A percentile compares a stretch with the other conserved stretches of the same genome.
phyloP scores from a whole-genome alignment of 768 basidiomycete species.

The Suillus ampliporus region DNA sequence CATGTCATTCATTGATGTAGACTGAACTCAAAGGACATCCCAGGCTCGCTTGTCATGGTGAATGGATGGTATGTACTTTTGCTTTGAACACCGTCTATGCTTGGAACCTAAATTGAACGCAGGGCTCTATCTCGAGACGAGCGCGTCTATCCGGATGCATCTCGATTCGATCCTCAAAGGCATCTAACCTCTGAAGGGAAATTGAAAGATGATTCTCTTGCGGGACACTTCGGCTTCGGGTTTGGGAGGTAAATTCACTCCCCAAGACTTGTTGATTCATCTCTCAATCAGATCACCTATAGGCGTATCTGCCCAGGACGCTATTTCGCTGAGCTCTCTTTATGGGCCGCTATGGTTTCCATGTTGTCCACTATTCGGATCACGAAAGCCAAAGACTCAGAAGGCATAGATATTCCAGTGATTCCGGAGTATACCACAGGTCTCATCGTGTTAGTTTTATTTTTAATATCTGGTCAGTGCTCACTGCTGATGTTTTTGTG shows the following conservation, averaged over 20 bases:
- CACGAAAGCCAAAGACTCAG: constrained; percentile 12
- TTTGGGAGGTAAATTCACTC: not conserved
- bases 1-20: not conserved
- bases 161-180: constrained; percentile 4
- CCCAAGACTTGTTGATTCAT: not conserved
- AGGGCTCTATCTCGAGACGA: not conserved
- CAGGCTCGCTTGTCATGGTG: not conserved
- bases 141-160: not conserved
- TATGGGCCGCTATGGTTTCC: constrained; percentile 10
- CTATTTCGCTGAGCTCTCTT: constrained; percentile 7
- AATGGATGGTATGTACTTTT: not conserved
- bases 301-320: constrained; percentile 15
- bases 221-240: not conserved
- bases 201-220: not conserved
- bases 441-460: not conserved
- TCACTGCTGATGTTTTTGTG: not conserved
- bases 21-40: not conserved
- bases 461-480: not conserved
- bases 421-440: constrained; percentile 5
- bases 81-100: not conserved
- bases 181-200: not conserved
- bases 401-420: constrained; percentile 8
- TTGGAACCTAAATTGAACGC: not conserved
- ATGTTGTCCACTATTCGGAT: constrained; percentile 15
- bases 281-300: not conserved